A percentile compares a stretch with the other conserved stretches of the same genome.
Conservation (phyloP, 495 filamentous ascomycete genomes). For the Aspergillus diversus region DNA sequence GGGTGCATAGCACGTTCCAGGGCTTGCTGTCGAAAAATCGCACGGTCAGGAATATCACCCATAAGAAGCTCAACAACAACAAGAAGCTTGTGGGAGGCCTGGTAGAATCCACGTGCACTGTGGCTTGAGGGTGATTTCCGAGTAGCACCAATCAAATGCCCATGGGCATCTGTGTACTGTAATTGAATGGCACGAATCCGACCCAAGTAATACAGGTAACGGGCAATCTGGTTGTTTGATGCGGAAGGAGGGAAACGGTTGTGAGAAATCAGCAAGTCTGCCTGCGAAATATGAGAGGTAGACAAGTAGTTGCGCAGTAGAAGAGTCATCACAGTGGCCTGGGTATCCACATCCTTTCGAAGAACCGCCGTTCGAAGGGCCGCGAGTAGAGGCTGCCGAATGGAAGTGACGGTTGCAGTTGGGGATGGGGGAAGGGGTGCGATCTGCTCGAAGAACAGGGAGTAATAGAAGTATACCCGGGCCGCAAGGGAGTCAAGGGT, state of each 20-base stretch:
- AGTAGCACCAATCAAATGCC: constrained; percentile 87
- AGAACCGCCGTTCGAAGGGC: constrained; percentile 92
- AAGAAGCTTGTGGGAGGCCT: constrained; percentile 90
- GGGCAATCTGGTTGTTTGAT: constrained; percentile 95
- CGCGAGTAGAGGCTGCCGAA: constrained; percentile 82
- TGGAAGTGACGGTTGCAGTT: constrained; percentile 77
- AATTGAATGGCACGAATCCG: constrained; percentile 96
- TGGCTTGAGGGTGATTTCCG: constrained; percentile 91
- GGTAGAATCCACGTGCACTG: constrained; percentile 89
- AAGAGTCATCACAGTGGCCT: constrained; percentile 91
- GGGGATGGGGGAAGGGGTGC: constrained; percentile 85
- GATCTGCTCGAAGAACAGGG: constrained; percentile 88
- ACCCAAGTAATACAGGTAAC: constrained; percentile 94
- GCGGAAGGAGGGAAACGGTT: constrained; percentile 91
- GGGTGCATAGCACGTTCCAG: constrained; percentile 86
- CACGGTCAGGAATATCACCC: constrained; percentile 96
- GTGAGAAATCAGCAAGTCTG: constrained; percentile 92
- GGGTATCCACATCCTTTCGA: constrained; percentile 93
- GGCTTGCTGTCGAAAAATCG: constrained; percentile 83
- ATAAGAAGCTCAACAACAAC: constrained; percentile 96
- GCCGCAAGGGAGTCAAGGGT: constrained; percentile 92
- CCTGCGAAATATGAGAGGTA: constrained; percentile 95
- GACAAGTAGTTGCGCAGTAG: constrained; percentile 94
- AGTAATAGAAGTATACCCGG: constrained; percentile 97
- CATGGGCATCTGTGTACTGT: constrained; percentile 95